A percentile compares a stretch with the other conserved stretches of the same genome.
Evolutionary conservation across 202 grass and related monocot species (phyloP).

Genomic region (Bolboschoenoplectus hybrid): DNA sequence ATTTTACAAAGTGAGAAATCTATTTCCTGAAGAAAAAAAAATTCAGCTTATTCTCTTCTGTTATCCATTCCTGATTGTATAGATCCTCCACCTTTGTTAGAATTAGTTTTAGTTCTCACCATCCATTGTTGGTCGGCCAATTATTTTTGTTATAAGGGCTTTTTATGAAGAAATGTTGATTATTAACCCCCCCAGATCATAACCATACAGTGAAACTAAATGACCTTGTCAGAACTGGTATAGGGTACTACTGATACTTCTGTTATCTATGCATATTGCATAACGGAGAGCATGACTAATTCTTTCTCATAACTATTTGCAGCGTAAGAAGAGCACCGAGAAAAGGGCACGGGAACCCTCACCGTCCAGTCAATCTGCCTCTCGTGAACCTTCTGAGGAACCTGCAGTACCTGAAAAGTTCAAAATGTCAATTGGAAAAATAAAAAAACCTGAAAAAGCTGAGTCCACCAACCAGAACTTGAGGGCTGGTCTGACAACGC

Average conservation of each 20-base stretch:
- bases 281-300: neutral
- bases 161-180: neutral
- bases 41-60: neutral
- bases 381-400: constrained; percentile 53
- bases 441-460: constrained; percentile 48
- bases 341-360: constrained; percentile 10
- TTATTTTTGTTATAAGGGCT: neutral
- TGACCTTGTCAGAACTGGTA: neutral
- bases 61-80: neutral
- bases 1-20: constrained; percentile 1
- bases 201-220: neutral
- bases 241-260: neutral
- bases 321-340: constrained; percentile 17
- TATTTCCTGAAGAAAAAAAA: neutral
- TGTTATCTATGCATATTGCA: constrained; percentile 11
- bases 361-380: neutral
- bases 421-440: constrained; percentile 53
- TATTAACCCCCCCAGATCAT: neutral
- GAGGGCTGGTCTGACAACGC: constrained; percentile 51
- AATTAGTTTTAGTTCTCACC: neutral
- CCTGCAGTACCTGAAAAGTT: constrained; percentile 51
- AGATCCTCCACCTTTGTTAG: neutral
- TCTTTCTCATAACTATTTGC: constrained; percentile 8
- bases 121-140: neutral
- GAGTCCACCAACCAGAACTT: constrained; percentile 31